Percentiles rank a stretch among this genome's conserved stretches.
phyloP scores from a whole-genome alignment of 2,329 filamentous ascomycete genomes.

The Coniochaeta sp. region DNA sequence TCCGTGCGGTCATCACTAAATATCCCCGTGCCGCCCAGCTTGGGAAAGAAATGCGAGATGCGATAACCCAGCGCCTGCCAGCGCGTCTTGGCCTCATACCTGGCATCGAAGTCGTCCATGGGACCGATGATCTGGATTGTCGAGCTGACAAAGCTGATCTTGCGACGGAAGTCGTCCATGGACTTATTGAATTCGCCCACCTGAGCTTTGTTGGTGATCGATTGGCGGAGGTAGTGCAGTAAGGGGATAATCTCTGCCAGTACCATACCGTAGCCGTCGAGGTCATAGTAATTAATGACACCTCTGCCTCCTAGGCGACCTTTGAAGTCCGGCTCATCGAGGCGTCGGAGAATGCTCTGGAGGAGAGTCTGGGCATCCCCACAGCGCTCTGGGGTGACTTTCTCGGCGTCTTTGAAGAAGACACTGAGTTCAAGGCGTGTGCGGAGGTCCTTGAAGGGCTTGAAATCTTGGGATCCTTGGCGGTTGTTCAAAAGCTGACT shows the following conservation, averaged over 20 bases:
- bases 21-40: neutral
- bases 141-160: neutral
- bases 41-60: neutral
- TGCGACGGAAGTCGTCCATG: neutral
- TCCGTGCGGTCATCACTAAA: neutral
- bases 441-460: neutral
- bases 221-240: neutral
- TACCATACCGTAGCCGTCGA: neutral
- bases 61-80: neutral
- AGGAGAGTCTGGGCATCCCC: neutral
- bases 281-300: neutral
- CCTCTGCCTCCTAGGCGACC: neutral
- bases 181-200: neutral
- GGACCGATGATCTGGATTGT: neutral
- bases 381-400: neutral
- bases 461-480: neutral
- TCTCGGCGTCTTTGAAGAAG: neutral
- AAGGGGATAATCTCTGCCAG: neutral
- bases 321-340: constrained; percentile 1
- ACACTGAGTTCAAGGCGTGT: neutral
- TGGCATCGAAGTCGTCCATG: neutral
- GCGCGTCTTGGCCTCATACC: neutral
- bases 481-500: neutral
- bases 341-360: neutral
- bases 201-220: neutral